Base-by-base conservation (phyloP, 306 rosid genomes). In the Malus orientalis region DNA sequence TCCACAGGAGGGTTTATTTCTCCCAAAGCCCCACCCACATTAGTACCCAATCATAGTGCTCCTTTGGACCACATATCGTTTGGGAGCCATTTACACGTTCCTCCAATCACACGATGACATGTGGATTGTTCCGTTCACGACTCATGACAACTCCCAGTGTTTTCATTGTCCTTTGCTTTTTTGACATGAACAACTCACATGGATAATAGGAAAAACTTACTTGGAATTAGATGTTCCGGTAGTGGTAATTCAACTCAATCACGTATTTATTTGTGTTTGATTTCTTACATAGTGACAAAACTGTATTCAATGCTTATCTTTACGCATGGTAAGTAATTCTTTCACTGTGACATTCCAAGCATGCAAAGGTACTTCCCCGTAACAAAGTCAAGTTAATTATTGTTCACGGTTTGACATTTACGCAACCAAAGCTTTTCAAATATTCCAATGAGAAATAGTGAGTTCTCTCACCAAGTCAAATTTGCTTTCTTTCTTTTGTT, bases 1-100 rank as follows among this genome's bases (percentile, higher is more conserved):
- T 23, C 47, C 22, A 51, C 38, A 18, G 32, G 23, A 18, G 32
- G 60, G 16, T 3, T 49, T 15, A 49, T 15, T 63, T 15, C 62
- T 8, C 36, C 6, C 54, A 53, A 55, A 61, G 54, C 68, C 19
- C 53, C 57, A 59, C 57, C 73, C 71, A 70, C 0, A 47, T 78
- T 3, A 78, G 64, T 53, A 53, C 22, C 73, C 75, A 85, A 85
- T 85, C 57, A 76, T 81, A 59, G 40, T 53, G 22, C 18, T 67
- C 44, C 63, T 42, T 27, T n/a, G 65, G 65, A 76, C 73, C 53
- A 36, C 47, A 54, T 11, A 11, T 30, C 5, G 36, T 33, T 67
- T 64, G 45, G 69, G 44, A 44, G 23, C 15, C 69, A 18, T 64
- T 64, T 16, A 32, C 69, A 18, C 0, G 16, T 25, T 27, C 6